Percentiles rank a stretch among this genome's conserved stretches.
Evolutionary conservation across 2,329 filamentous ascomycete species (phyloP).

Genomic region (Penicillium sp.): DNA sequence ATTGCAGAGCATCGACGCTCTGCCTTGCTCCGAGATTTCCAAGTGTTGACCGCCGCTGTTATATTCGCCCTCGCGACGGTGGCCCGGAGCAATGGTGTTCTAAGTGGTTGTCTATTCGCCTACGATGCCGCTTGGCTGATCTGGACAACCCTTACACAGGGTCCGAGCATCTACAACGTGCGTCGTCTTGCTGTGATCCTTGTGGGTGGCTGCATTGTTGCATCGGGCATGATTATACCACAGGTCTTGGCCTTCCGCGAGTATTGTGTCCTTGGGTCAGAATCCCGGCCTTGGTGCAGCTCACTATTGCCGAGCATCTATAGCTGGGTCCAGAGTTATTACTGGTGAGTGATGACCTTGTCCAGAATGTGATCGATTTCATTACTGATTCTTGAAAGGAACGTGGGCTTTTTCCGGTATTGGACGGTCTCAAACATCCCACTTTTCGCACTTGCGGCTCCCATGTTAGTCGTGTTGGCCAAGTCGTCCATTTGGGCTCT

Average conservation of each 20-base stretch:
- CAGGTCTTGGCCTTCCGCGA: constrained; percentile 68
- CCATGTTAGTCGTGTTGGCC: constrained; percentile 65
- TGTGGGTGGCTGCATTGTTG: constrained; percentile 62
- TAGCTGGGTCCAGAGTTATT: constrained; percentile 77
- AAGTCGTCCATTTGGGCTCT: constrained; percentile 52
- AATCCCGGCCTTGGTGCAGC: constrained; percentile 66
- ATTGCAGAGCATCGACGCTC: constrained; percentile 27
- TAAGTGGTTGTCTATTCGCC: constrained; percentile 72
- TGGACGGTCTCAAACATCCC: constrained; percentile 85
- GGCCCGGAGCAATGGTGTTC: constrained; percentile 78
- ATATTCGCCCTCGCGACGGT: constrained; percentile 66
- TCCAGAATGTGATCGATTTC: not conserved
- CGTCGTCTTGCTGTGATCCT: constrained; percentile 55
- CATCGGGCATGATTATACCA: constrained; percentile 61
- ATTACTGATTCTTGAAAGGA: constrained; percentile 50
- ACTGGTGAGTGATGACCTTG: constrained; percentile 61
- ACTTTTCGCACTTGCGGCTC: constrained; percentile 75
- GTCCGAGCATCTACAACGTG: constrained; percentile 35
- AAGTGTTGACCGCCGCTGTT: constrained; percentile 57
- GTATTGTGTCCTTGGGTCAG: constrained; percentile 52
- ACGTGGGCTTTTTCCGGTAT: constrained; percentile 79
- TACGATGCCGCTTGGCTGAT: constrained; percentile 50
- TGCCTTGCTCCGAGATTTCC: constrained; percentile 36
- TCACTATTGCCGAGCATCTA: constrained; percentile 78
- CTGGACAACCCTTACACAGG: constrained; percentile 37